Evolutionary conservation across 1,284 basidiomycete genomes (phyloP), one percentile per base, ranked within the genome.

Genomic region (Austroboletus olivaceoglutinosus): DNA sequence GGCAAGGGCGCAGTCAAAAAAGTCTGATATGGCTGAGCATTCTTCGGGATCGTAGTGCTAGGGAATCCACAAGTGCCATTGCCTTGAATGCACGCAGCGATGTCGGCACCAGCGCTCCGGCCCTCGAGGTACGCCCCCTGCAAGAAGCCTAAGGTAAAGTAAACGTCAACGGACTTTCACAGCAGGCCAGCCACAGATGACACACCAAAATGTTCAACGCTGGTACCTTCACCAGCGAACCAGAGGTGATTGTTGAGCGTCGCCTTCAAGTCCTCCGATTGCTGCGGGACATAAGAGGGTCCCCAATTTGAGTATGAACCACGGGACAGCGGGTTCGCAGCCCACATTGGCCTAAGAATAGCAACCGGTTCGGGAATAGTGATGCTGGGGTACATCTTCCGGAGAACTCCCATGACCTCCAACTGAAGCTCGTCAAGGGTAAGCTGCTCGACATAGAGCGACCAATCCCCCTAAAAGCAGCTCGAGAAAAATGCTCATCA

Each of bases 301-400:
- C 83, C 83, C 83, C 84, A 86, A 55, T 86, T 87, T 13, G 81
- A 83, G 60, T 83, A 88, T 7, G 82, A 79, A 3, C 86, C 86
- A 12, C 81, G 75, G 66, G 75, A 85, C 16, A 86, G 68, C 6
- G 78, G 77, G 55, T 86, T 76, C 13, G 66, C 63, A 38, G 73
- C 62, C 86, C 85, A 88, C 9, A 76, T 68, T 5, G 77, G 76
- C 58, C 82, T 79, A 55, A 75, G 72, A 62, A 88, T 81, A 40
- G 75, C 78, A 3, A 70, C 58, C 0, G 83, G 83, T 3, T 73
- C 67, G 7, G 83, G 82, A 11, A 86, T 72, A 15, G 71, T 72
- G 48, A 68, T 64, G 52, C 77, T 72, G 4, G 80, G 79, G 64
- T 75, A 83, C 82, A 86, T 87, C 10, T 68, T 58, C 1, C 65